Conservation (phyloP, 2,329 filamentous ascomycete genomes). For the Cladophialophora chaetospira region DNA sequence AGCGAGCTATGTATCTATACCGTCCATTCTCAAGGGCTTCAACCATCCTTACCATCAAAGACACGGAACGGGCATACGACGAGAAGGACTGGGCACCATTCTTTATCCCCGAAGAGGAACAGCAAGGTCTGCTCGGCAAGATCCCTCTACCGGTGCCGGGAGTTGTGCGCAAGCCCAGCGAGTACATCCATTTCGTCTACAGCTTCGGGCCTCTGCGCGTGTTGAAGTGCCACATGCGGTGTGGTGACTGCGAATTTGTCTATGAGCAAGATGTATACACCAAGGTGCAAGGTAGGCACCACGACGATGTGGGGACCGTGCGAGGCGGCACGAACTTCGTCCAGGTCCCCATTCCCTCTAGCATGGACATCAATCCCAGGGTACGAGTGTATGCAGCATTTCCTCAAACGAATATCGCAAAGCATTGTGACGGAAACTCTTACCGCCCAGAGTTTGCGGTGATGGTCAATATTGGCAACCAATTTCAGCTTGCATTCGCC, state of each 20-base stretch:
- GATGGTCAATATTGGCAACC: constrained; percentile 25
- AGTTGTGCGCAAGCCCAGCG: constrained; percentile 20
- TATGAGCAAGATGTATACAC: constrained; percentile 27
- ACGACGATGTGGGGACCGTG: constrained; percentile 26
- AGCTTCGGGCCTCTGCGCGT: constrained; percentile 28
- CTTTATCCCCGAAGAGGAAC: constrained; percentile 27
- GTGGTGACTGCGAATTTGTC: constrained; percentile 26
- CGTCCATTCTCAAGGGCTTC: constrained; percentile 33
- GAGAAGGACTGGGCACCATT: constrained; percentile 37
- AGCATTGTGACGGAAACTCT: constrained; percentile 22
- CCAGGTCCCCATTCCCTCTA: constrained; percentile 23
- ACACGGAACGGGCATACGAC: constrained; percentile 17
- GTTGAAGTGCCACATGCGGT: constrained; percentile 27
- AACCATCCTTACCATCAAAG: constrained; percentile 30
- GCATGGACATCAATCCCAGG: constrained; percentile 23
- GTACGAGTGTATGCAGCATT: constrained; percentile 29
- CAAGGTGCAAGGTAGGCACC: constrained; percentile 21
- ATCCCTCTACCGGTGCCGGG: constrained; percentile 11
- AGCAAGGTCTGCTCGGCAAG: constrained; percentile 3
- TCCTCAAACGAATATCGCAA: constrained; percentile 30
- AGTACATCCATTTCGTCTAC: constrained; percentile 33
- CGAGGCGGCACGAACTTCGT: constrained; percentile 34
- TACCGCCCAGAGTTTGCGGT: constrained; percentile 33
- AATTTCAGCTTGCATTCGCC: constrained; percentile 33
- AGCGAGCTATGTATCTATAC: constrained; percentile 33